A percentile compares a stretch with the other conserved stretches of the same genome.
phyloP scores from a whole-genome alignment of 1,139 yeast species.

The Keqinozyma sinolaborantium region DNA sequence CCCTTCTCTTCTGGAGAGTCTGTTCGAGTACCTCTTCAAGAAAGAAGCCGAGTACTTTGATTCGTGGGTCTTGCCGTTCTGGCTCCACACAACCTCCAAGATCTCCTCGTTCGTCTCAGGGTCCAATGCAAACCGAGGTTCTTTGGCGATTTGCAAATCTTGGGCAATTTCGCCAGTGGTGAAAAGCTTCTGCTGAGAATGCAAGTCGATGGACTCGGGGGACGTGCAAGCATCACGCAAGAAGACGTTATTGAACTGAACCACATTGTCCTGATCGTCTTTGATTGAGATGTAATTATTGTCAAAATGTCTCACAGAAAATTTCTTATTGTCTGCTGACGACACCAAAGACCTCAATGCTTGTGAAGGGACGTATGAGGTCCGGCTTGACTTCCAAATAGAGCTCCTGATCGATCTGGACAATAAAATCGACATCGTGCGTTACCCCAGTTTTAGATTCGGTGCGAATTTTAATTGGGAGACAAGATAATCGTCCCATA shows the following conservation, averaged over 20 bases:
- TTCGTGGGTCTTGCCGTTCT: slow-evolving; percentile 28
- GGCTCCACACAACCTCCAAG: slow-evolving; percentile 54
- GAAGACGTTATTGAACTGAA: slow-evolving; percentile 52
- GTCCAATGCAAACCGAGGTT: slow-evolving; percentile 24
- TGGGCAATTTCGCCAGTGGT: slow-evolving; percentile 52
- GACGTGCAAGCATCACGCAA: slow-evolving; percentile 63
- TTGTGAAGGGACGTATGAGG: too few species aligned
- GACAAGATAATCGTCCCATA: too few species aligned
- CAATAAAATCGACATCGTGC: too few species aligned
- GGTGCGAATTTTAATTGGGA: too few species aligned
- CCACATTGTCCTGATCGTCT: slow-evolving; percentile 19
- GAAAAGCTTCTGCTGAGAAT: slow-evolving; percentile 61
- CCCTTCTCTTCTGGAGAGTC: slow-evolving; percentile 25
- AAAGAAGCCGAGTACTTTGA: slow-evolving; percentile 48
- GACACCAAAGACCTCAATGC: too few species aligned
- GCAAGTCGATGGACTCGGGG: slow-evolving; percentile 48
- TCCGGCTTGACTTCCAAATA: too few species aligned
- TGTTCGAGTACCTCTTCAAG: slow-evolving; percentile 41
- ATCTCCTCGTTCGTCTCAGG: slow-evolving; percentile 20
- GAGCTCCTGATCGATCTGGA: too few species aligned
- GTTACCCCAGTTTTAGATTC: too few species aligned
- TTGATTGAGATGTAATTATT: slow-evolving; percentile 18
- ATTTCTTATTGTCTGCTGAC: background rate
- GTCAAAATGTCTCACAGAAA: slow-evolving; percentile 8
- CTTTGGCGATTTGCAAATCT: slow-evolving; percentile 17